Base-by-base conservation (phyloP, 2,329 filamentous ascomycete genomes). In the Fusarium buharicum region DNA sequence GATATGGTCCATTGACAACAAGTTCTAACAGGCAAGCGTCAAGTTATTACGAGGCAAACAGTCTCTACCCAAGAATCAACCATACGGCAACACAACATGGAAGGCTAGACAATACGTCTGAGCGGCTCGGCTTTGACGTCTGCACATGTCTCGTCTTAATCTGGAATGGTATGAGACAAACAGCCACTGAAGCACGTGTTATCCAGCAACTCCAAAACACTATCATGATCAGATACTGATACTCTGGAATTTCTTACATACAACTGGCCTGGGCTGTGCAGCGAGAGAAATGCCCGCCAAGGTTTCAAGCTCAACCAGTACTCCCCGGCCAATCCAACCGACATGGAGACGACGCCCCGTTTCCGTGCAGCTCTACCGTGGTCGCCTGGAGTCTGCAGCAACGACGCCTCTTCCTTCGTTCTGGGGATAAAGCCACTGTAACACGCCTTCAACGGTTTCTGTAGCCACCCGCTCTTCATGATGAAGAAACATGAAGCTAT, bases 381-480 rank as follows among this genome's bases (percentile, higher is more conserved):
- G 47, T 41, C 59, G 49, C 44, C 55, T 36, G 27, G 34, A 45
- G 39, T 37, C 51, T 62, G 62, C 47, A 61, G 41, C 44, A 64
- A 46, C 37, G 27, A 22, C 37, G 38, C 46, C 34, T 40, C 34
- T 48, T 36, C 28, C 46, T 52, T 48, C 46, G 30, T 52, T 49
- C 31, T 50, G 43, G 34, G 30, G 43, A 50, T 54, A 50, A 62
- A 59, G 64, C 61, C 61, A 53, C 53, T 30, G 55, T 68, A 53
- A 68, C 64, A 62, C 62, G 46, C 22, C 24, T 50, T 58, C 45
- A 68, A 68, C 62, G 62, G 53, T 68, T 60, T 55, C 61, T 69
- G 66, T 68, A 46, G 36, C 46, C 49, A 62, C 31, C 62, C 54
- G 56, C 22, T 39, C 40, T 55, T 60, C 44, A 52, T 48, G 50